Conservation (phyloP, 208 protist species). For the Crithidia brevicula region DNA sequence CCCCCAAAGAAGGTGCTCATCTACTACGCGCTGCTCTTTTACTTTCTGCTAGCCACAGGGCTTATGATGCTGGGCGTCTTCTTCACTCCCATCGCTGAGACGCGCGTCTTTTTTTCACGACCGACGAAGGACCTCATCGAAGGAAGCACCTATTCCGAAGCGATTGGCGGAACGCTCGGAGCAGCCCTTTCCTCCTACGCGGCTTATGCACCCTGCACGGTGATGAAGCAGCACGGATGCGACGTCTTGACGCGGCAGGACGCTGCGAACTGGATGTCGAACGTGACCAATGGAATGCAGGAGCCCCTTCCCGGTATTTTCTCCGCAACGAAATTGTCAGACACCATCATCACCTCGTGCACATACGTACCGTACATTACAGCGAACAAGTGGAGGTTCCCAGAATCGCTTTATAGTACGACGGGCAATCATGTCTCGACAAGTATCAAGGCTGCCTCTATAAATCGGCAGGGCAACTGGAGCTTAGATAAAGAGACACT, state of each 20-base stretch:
- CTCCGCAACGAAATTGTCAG: not conserved
- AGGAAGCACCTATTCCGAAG: not conserved
- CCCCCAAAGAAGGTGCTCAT: conserved; percentile 7
- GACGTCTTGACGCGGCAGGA: not conserved
- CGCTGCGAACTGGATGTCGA: conserved; percentile 10
- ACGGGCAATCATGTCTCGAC: no score
- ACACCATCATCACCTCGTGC: conserved; percentile 4
- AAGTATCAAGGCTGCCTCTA: no score
- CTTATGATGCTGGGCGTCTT: not conserved
- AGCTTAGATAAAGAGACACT: no score
- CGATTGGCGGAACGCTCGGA: not conserved
- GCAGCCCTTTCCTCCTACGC: not conserved
- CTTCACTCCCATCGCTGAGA: conserved; percentile 1
- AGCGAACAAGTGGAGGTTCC: not conserved
- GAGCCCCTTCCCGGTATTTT: conserved; percentile 5
- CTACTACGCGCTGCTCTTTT: conserved; percentile 9
- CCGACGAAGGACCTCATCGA: not conserved
- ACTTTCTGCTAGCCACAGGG: conserved; percentile 1
- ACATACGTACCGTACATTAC: not conserved
- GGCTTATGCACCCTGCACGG: conserved; percentile 10
- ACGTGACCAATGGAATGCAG: conserved; percentile 18
- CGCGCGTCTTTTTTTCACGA: conserved; percentile 1
- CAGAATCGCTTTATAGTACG: no score
- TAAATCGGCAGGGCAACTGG: no score
- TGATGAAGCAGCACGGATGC: conserved; percentile 16